These are phyloP conservation scores for Ophiostoma australiae DNA, from an alignment of 2,329 filamentous ascomycete species.

Conservation along the genomic window DNA sequence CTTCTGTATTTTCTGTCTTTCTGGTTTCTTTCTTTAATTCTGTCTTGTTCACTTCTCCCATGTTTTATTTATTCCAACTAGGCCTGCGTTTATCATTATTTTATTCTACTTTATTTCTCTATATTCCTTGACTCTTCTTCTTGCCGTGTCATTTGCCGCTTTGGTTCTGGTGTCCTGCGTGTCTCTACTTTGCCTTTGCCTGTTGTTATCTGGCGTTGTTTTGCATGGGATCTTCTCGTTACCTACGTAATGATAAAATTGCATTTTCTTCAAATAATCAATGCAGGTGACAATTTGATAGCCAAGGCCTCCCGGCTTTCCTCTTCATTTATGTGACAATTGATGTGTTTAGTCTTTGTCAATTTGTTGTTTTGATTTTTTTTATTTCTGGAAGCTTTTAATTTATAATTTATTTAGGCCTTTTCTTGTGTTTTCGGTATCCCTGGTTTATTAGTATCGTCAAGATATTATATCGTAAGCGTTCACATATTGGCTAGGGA, in stretches of 20 bases:
- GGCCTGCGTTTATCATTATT: constrained; percentile 9
- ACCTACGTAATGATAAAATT: neutral
- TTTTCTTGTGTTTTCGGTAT: no score
- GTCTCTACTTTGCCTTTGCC: neutral
- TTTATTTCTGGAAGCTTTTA: no score
- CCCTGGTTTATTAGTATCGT: no score
- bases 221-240: neutral
- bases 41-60: neutral
- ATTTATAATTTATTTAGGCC: no score
- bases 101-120: neutral
- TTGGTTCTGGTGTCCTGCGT: constrained; percentile 12
- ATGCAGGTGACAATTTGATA: neutral
- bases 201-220: neutral
- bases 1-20: neutral
- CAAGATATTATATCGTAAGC: no score
- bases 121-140: neutral
- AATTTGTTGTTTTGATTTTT: no score
- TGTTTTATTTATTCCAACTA: constrained; percentile 13
- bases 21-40: neutral
- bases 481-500: no score
- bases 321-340: no score
- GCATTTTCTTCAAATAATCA: neutral
- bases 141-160: constrained; percentile 10
- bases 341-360: no score
- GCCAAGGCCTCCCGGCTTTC: no score